phyloP scores from a whole-genome alignment of 176 grass and related monocot species.

The Stipa capillata region DNA sequence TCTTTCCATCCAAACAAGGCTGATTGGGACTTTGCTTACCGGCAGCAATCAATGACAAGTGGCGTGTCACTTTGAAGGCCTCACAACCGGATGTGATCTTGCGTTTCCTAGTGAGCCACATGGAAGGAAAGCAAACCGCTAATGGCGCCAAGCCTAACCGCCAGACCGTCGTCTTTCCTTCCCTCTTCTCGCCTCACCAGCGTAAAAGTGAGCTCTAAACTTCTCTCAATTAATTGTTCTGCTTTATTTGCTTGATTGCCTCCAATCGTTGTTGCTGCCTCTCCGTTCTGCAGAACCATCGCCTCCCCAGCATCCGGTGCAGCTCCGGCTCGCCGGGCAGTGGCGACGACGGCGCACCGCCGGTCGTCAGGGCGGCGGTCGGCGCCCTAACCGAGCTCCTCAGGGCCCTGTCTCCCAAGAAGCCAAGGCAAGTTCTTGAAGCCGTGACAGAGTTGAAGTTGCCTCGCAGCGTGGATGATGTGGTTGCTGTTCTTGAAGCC shows the following conservation, averaged over 20 bases:
- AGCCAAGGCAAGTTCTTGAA: constrained; percentile 11
- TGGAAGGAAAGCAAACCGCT: background rate
- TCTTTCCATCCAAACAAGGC: too few species aligned
- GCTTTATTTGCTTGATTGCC: background rate
- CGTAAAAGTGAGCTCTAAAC: background rate
- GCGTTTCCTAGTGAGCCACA: background rate
- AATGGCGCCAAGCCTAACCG: constrained; percentile 19
- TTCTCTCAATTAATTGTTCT: background rate
- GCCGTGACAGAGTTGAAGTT: background rate
- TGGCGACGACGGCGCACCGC: background rate
- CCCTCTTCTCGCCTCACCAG: too few species aligned
- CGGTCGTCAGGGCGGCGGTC: constrained; percentile 28
- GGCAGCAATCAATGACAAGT: too few species aligned
- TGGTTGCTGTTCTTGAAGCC: constrained; percentile 48
- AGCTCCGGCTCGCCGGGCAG: background rate
- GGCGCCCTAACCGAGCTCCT: constrained; percentile 62
- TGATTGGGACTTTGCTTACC: background rate
- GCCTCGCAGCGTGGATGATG: constrained; percentile 42
- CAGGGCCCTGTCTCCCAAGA: constrained; percentile 47
- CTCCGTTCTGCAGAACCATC: background rate
- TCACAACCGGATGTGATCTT: background rate
- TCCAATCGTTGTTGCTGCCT: background rate
- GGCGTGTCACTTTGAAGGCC: constrained; percentile 5
- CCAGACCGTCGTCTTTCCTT: background rate
- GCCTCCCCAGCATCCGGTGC: background rate